Evolutionary conservation across 2,329 filamentous ascomycete species (phyloP).

Genomic region (Fusarium dimerum): DNA sequence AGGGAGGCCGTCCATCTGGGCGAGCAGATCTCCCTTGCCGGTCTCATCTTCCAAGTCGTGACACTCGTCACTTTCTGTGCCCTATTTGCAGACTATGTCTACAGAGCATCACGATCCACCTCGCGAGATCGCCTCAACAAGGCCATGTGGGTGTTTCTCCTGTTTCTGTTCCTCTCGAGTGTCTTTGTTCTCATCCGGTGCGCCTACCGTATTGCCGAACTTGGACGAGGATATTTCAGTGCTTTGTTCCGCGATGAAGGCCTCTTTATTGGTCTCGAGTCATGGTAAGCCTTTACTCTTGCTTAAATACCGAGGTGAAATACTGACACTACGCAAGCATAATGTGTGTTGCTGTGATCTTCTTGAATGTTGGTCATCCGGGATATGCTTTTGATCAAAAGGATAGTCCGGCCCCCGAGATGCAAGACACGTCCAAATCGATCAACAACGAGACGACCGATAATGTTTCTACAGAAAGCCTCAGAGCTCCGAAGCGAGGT

Average conservation of each 20-base stretch:
- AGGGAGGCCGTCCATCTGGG: constrained; percentile 33
- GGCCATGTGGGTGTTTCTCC: constrained; percentile 50
- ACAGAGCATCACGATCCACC: constrained; percentile 29
- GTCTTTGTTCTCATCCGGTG: constrained; percentile 58
- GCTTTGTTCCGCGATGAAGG: constrained; percentile 25
- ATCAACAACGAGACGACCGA: constrained; percentile 5
- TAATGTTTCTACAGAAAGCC: constrained; percentile 3
- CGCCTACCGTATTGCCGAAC: constrained; percentile 59
- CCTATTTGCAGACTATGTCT: constrained; percentile 45
- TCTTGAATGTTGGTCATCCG: constrained; percentile 25
- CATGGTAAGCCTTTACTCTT: constrained; percentile 13
- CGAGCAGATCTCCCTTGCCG: constrained; percentile 51
- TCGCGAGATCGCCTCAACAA: constrained; percentile 31
- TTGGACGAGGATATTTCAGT: constrained; percentile 54
- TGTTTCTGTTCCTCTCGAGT: constrained; percentile 50
- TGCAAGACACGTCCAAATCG: constrained; percentile 2
- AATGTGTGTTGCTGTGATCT: constrained; percentile 23
- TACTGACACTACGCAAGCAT: constrained; percentile 17
- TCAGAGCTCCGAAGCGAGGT: background rate
- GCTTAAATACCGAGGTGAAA: background rate
- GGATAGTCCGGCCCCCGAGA: constrained; percentile 1
- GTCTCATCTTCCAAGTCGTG: constrained; percentile 52
- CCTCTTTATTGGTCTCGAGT: constrained; percentile 29
- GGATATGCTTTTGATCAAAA: constrained; percentile 15
- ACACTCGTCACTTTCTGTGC: constrained; percentile 47